These are phyloP conservation scores for Phytophthora sp. DNA, from an alignment of 352 stramenopile species.

Conservation along the genomic window DNA sequence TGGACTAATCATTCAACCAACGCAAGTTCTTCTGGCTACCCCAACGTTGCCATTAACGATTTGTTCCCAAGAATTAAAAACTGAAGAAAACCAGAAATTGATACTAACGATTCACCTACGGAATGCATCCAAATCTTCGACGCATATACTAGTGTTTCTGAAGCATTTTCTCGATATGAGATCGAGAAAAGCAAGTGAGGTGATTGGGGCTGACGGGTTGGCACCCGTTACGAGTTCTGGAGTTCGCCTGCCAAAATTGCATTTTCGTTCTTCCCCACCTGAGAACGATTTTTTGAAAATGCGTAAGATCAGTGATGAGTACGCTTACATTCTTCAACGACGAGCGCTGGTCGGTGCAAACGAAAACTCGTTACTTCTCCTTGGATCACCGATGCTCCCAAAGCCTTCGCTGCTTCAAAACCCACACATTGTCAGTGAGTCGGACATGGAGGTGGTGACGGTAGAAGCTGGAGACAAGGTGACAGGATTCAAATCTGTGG, in stretches of 20 bases:
- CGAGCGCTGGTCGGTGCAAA: conserved; percentile 37
- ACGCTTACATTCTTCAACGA: conserved; percentile 72
- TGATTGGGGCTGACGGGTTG: conserved; percentile 28
- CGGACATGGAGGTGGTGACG: conserved; percentile 55
- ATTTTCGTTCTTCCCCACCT: conserved; percentile 23
- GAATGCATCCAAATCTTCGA: conserved; percentile 34
- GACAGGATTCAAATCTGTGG: conserved; percentile 32
- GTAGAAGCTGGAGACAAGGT: conserved; percentile 48
- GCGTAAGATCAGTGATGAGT: conserved; percentile 75
- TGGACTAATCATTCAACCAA: conserved; percentile 31
- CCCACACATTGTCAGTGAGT: conserved; percentile 49
- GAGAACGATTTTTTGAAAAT: conserved; percentile 60
- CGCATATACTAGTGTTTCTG: conserved; percentile 35
- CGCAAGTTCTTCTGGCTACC: conserved; percentile 23
- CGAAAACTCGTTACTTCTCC: conserved; percentile 20
- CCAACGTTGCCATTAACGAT: conserved; percentile 37
- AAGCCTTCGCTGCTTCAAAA: conserved; percentile 63
- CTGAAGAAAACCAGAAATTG: conserved; percentile 8
- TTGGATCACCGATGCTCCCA: conserved; percentile 48
- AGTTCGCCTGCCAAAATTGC: conserved; percentile 13
- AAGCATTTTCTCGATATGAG: conserved; percentile 45
- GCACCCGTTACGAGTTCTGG: conserved; percentile 19
- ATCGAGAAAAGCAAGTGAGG: conserved; percentile 28
- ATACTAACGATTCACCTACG: conserved; percentile 34
- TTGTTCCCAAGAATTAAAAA: conserved; percentile 34